A percentile compares a stretch with the other conserved stretches of the same genome.
Conservation (phyloP, 1,284 basidiomycete genomes). For the Phylloporus gajari region DNA sequence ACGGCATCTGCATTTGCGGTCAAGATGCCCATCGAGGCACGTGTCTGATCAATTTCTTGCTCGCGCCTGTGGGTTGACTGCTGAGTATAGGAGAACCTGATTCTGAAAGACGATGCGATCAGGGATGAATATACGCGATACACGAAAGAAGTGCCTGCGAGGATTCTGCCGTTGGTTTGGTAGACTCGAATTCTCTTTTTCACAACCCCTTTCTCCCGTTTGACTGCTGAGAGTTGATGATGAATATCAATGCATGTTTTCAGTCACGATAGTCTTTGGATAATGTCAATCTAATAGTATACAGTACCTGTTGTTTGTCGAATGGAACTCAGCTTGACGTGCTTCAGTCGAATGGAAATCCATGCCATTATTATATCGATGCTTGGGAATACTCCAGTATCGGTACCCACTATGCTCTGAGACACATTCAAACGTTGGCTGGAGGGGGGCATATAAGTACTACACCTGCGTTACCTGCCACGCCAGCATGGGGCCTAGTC, state of each 20-base stretch:
- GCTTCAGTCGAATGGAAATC: no score
- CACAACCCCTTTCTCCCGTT: no score
- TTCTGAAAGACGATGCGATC: slow-evolving; percentile 24
- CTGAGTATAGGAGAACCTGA: slow-evolving; percentile 24
- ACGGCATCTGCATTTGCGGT: slow-evolving; percentile 34
- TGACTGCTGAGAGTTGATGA: no score
- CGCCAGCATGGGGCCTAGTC: not conserved
- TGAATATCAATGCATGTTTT: no score
- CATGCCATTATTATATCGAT: no score
- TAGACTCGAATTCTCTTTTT: slow-evolving; percentile 19
- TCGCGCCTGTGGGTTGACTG: not conserved
- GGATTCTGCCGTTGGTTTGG: slow-evolving; percentile 48
- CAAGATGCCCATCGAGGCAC: slow-evolving; percentile 48
- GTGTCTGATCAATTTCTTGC: not conserved
- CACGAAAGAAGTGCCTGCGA: slow-evolving; percentile 43
- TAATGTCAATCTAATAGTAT: not conserved
- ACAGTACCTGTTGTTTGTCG: no score
- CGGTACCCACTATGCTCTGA: not conserved
- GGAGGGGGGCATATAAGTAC: no score
- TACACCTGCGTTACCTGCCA: no score
- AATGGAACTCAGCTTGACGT: no score
- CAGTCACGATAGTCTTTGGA: not conserved
- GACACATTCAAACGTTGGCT: not conserved
- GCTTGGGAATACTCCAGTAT: no score
- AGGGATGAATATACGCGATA: slow-evolving; percentile 43